Conservation (phyloP, 257 asterid genomes). For the Scutellaria barbata region DNA sequence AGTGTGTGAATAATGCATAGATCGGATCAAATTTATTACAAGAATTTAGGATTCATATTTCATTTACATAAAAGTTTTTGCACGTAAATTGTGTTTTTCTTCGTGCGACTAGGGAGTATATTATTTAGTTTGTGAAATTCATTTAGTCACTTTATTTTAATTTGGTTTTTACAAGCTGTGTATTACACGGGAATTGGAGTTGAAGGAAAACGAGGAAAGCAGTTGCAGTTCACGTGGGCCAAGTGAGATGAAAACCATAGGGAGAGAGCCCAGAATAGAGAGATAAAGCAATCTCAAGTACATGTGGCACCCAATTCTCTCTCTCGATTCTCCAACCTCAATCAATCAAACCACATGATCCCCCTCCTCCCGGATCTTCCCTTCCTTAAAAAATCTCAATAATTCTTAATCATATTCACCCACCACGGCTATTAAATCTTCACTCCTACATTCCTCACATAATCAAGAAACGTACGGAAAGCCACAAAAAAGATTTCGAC, state of each 20-base stretch:
- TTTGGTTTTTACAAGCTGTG: no score
- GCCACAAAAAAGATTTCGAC: background rate
- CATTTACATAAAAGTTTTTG: no score
- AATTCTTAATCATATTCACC: background rate
- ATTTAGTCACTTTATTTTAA: no score
- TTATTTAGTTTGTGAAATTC: no score
- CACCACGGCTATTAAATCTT: background rate
- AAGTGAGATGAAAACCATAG: constrained; percentile 22
- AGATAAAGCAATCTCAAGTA: constrained; percentile 31
- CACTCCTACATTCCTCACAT: constrained; percentile 8
- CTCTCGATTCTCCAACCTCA: constrained; percentile 36
- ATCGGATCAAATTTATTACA: no score
- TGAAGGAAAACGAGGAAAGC: constrained; percentile 1
- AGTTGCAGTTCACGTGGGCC: constrained; percentile 30
- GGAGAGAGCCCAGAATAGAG: constrained; percentile 6
- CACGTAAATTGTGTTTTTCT: no score
- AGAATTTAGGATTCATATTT: no score
- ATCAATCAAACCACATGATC: constrained; percentile 24
- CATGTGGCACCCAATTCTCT: constrained; percentile 42
- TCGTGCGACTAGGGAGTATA: no score
- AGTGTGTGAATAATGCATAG: no score
- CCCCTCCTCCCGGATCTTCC: no score
- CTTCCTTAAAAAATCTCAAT: constrained; percentile 27
- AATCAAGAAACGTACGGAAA: background rate
- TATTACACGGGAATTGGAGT: background rate